These are phyloP conservation scores for Claviceps sp. DNA, from an alignment of 2,329 filamentous ascomycete genomes.

Conservation along the genomic window DNA sequence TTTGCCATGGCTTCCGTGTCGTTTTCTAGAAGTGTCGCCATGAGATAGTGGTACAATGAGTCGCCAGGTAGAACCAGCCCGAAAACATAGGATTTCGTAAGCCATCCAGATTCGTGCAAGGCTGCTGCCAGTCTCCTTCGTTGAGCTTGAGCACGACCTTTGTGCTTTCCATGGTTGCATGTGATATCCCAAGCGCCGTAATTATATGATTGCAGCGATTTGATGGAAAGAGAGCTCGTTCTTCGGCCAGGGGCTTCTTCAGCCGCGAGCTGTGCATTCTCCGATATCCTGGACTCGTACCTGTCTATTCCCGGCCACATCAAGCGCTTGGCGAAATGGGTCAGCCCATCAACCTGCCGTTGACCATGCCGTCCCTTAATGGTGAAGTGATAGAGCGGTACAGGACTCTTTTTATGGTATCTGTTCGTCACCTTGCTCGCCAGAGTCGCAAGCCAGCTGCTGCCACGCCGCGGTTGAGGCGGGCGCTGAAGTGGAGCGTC, in stretches of 20 bases:
- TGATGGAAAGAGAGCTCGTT: slow-evolving; percentile 20
- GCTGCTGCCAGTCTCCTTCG: slow-evolving; percentile 43
- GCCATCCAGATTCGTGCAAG: slow-evolving; percentile 48
- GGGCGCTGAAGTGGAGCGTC: slow-evolving; percentile 8
- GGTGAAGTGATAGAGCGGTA: slow-evolving; percentile 26
- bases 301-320: slow-evolving; percentile 48
- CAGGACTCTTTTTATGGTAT: slow-evolving; percentile 22
- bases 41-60: slow-evolving; percentile 47
- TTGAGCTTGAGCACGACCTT: slow-evolving; percentile 24
- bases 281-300: slow-evolving; percentile 33
- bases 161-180: slow-evolving; percentile 16
- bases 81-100: slow-evolving; percentile 54
- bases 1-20: slow-evolving; percentile 44
- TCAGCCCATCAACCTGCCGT: slow-evolving; percentile 46
- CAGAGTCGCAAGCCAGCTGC: slow-evolving; percentile 43
- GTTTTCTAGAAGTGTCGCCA: slow-evolving; percentile 52
- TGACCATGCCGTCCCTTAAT: slow-evolving; percentile 42
- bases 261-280: slow-evolving; percentile 31
- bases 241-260: slow-evolving; percentile 21
- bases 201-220: slow-evolving; percentile 29
- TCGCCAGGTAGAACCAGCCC: slow-evolving; percentile 53
- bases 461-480: slow-evolving; percentile 9
- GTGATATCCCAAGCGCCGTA: slow-evolving; percentile 29
- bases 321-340: slow-evolving; percentile 49
- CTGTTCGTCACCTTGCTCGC: slow-evolving; percentile 38